Percentiles rank a stretch among this genome's conserved stretches.
Evolutionary conservation across 2,329 filamentous ascomycete species (phyloP).

Genomic region (Chaetomium globosum): DNA sequence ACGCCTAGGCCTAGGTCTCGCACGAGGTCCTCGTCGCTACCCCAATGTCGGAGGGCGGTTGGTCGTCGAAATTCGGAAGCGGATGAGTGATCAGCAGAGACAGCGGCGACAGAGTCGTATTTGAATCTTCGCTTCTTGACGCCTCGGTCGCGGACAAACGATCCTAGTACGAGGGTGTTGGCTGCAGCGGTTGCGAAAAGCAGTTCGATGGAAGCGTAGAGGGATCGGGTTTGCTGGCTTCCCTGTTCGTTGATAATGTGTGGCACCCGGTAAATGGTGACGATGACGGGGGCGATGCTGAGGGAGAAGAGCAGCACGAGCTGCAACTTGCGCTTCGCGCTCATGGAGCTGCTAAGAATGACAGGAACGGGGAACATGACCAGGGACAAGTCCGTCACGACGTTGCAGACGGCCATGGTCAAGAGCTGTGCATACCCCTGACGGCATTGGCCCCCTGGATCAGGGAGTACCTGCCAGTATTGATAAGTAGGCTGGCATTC

Average conservation of each 20-base stretch:
- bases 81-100: constrained; percentile 60
- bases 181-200: constrained; percentile 84
- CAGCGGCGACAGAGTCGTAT: constrained; percentile 60
- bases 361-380: constrained; percentile 89
- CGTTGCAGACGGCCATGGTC: constrained; percentile 86
- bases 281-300: constrained; percentile 75
- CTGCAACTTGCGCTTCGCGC: constrained; percentile 74
- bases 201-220: constrained; percentile 87
- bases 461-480: constrained; percentile 82
- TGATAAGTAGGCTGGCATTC: constrained; percentile 78
- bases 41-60: constrained; percentile 69
- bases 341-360: constrained; percentile 77
- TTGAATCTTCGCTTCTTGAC: constrained; percentile 87
- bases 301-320: constrained; percentile 81
- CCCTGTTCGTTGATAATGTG: constrained; percentile 71
- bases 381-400: constrained; percentile 84
- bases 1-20: constrained; percentile 74
- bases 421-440: constrained; percentile 85
- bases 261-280: constrained; percentile 80
- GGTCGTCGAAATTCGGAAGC: constrained; percentile 48
- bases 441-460: constrained; percentile 82
- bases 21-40: constrained; percentile 89
- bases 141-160: constrained; percentile 87
- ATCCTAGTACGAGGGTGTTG: constrained; percentile 87
- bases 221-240: constrained; percentile 81